Evolutionary conservation across 1,284 basidiomycete species (phyloP).

Genomic region (Pholiota adiposa): DNA sequence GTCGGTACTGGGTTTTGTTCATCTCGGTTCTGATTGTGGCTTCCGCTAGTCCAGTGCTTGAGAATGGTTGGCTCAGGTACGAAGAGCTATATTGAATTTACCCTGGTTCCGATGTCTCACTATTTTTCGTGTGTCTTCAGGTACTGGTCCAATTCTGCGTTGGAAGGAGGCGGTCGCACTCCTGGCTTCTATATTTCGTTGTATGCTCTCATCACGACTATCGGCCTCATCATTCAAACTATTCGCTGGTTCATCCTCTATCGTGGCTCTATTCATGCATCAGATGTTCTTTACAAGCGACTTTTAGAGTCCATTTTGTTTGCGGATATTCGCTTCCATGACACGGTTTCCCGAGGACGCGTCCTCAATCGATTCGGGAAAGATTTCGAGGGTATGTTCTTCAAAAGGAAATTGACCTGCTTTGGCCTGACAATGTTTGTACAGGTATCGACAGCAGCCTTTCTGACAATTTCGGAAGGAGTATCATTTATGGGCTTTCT

Average conservation of each 20-base stretch:
- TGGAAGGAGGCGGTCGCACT: constrained; percentile 36
- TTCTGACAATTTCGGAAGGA: constrained; percentile 86
- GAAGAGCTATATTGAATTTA: constrained; percentile 24
- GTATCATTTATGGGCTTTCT: constrained; percentile 62
- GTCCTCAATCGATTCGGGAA: constrained; percentile 92
- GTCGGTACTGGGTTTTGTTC: constrained; percentile 78
- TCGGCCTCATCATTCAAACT: constrained; percentile 67
- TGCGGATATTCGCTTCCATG: constrained; percentile 94
- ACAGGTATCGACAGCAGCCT: constrained; percentile 85
- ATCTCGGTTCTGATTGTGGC: constrained; percentile 60
- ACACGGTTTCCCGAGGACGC: constrained; percentile 87
- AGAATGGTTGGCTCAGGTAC: constrained; percentile 84
- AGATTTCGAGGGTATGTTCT: constrained; percentile 83
- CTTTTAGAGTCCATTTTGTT: constrained; percentile 88
- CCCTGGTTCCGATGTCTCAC: constrained; percentile 14
- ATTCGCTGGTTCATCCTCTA: constrained; percentile 77
- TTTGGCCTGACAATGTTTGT: neutral
- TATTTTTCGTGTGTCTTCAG: constrained; percentile 35
- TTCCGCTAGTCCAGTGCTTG: constrained; percentile 75
- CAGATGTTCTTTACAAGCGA: constrained; percentile 40
- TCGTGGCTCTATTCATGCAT: constrained; percentile 49
- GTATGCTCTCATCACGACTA: constrained; percentile 63
- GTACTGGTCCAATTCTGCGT: constrained; percentile 58
- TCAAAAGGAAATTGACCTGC: neutral
- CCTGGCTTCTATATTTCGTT: constrained; percentile 78